Base-by-base conservation (phyloP, 1,139 yeast genomes). In the Scheffersomyces parashehatae region DNA sequence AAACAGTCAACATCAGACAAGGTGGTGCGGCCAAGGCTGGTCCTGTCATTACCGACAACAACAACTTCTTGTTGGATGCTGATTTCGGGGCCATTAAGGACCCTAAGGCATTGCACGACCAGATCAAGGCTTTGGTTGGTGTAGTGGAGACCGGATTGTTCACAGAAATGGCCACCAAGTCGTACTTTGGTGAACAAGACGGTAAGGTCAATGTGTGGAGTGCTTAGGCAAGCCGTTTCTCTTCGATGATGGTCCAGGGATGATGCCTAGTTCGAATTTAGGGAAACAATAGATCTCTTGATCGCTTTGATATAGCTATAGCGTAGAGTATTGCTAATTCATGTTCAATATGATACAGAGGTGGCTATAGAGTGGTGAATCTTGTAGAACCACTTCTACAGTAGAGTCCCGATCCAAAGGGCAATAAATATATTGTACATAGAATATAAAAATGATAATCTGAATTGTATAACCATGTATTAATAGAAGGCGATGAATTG, bases 91-190 rank as follows among this genome's bases (percentile, higher is more conserved):
- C 77, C 45, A 81, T 95, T 42, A 62, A 69, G 20, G 82, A 85
- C 54, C 86, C 91, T 4, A 56, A 59, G 37, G 62, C 60, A 28
- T 75, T 91, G 54, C 91, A 90, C 64, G 49, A 60, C 33, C 63
- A 81, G 55, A 83, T 95, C 64, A 90, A 88, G 67, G 62, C 73
- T 42, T 70, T 91, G 53, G 89, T 90, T 14, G 99, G 99, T 40
- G 98, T 95, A 24, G 98, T 95, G 26, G 99, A 95, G 65, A 91
- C 97, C 10, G 99, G 99, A 1, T 72, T 93, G 49, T 95, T 95
- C 68, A 79, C 84, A 46, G 50, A 54, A 12, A 76, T 82, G 79
- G 95, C 96, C 20, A 71, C 73, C 40, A 85, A 81, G 60, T 93
- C 93, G 3, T 93, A 90, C 67, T 89, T 93, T 62, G 99, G 99